Conservation (phyloP, 306 rosid species). For the Purshia tridentata region DNA sequence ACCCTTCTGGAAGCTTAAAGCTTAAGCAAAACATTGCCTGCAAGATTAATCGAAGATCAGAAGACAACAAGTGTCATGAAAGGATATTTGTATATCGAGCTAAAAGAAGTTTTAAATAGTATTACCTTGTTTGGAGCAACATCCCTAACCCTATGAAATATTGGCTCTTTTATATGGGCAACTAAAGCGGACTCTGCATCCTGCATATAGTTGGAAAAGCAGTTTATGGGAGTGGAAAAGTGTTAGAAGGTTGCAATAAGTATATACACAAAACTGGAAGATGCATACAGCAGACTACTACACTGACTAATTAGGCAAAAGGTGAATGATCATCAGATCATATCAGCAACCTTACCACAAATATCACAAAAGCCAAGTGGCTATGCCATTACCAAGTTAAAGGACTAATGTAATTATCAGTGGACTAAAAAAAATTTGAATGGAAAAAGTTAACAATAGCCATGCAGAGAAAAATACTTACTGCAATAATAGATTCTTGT, state of each 20-base stretch:
- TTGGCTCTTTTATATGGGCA: constrained; percentile 54
- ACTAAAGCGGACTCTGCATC: constrained; percentile 80
- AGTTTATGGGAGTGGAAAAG: constrained; percentile 1
- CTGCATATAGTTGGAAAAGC: constrained; percentile 39
- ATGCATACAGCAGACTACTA: not conserved
- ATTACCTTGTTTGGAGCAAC: constrained; percentile 96
- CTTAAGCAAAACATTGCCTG: constrained; percentile 95
- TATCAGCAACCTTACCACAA: not conserved
- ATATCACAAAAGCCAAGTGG: not conserved
- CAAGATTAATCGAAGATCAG: constrained; percentile 9
- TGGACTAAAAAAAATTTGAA: not conserved
- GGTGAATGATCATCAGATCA: not conserved
- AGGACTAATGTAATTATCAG: not conserved
- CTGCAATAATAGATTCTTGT: constrained; percentile 59
- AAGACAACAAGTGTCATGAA: not conserved
- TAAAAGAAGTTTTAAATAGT: not conserved
- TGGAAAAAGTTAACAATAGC: not conserved
- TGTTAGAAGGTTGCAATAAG: not conserved
- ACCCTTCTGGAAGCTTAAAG: constrained; percentile 59
- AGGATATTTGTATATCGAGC: not conserved
- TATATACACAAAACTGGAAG: not conserved
- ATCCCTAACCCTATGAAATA: constrained; percentile 83
- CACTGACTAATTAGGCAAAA: not conserved
- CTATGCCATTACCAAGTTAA: not conserved
- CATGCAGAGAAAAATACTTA: constrained; percentile 40